Conservation (phyloP, 768 basidiomycete genomes). For the Udeniomyces megalosporus region DNA sequence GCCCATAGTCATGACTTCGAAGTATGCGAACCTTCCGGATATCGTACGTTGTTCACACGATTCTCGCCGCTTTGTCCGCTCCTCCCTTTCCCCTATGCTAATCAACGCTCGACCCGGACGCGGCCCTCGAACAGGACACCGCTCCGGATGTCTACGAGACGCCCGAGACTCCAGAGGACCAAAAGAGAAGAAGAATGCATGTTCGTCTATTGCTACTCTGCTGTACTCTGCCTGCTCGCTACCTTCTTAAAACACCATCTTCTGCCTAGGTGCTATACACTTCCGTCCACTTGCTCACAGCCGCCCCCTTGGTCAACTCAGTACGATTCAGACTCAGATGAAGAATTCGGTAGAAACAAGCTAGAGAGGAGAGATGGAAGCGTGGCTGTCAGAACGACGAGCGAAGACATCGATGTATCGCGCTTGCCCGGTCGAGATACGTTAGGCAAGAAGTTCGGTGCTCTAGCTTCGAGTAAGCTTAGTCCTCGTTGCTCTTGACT, state of each 20-base stretch:
- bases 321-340: background rate
- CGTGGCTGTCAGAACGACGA: background rate
- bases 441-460: background rate
- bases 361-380: too few species aligned
- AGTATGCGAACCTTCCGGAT: slow-evolving; percentile 81
- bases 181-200: background rate
- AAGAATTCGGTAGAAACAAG: background rate
- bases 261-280: background rate
- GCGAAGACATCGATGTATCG: slow-evolving; percentile 5
- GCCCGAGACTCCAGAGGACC: slow-evolving; percentile 49
- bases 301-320: background rate
- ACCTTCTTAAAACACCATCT: background rate
- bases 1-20: slow-evolving; percentile 36
- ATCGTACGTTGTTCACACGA: slow-evolving; percentile 42
- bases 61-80: background rate
- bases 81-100: background rate
- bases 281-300: background rate
- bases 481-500: background rate
- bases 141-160: slow-evolving; percentile 88
- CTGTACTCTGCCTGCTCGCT: background rate
- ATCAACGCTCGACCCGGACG: too few species aligned
- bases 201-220: background rate
- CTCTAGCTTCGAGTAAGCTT: slow-evolving; percentile 1
- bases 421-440: background rate
- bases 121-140: slow-evolving; percentile 45